Evolutionary conservation across 2,329 filamentous ascomycete species (phyloP), one percentile per base, ranked within the genome.

Genomic region (Exophiala phaeomuriformis): DNA sequence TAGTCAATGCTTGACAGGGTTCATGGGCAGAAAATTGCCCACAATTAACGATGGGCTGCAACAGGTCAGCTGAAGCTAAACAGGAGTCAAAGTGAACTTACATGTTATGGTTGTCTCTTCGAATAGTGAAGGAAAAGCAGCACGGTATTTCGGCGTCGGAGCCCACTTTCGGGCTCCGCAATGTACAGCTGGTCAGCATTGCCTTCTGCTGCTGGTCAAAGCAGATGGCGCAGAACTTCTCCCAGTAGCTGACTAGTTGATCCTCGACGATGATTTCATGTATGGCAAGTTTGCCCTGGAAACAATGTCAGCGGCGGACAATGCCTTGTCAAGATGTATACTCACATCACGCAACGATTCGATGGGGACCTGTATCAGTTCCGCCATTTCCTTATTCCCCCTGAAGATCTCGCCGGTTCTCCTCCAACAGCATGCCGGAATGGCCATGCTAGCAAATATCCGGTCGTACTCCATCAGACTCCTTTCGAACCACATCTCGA

Each of bases 401-500:
- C 93, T 79, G 68, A 95, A 97, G 45, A 98, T 97, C 73, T 98
- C 93, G 6, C 93, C 93, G 0, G 93, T 98, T 65, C 93, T 80
- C 64, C 93, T 80, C 93, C 93, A 98, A 68, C 91, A 95, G 71
- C 93, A 98, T 9, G 93, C 93, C 0, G 93, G 93, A 58, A 98
- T 91, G 1, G 93, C 93, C 93, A 98, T 98, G 68, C 90, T 95
- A 1, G 93, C 93, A 73, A 98, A 98, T 1, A 98, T 90, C 32
- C 93, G 88, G 66, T 98, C 93, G 65, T 97, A 97, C 67, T 97
- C 93, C 86, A 97, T 93, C 63, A 98, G 73, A 59, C 88, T 93
- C 65, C 86, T 83, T 70, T 98, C 93, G 66, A 98, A 97, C 91
- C 93, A 97, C 89, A 97, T 96, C 72, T 98, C 93, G 7, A 97